Base-by-base conservation (phyloP, 2,329 filamentous ascomycete genomes). In the Calonectria pseudoturangicola region DNA sequence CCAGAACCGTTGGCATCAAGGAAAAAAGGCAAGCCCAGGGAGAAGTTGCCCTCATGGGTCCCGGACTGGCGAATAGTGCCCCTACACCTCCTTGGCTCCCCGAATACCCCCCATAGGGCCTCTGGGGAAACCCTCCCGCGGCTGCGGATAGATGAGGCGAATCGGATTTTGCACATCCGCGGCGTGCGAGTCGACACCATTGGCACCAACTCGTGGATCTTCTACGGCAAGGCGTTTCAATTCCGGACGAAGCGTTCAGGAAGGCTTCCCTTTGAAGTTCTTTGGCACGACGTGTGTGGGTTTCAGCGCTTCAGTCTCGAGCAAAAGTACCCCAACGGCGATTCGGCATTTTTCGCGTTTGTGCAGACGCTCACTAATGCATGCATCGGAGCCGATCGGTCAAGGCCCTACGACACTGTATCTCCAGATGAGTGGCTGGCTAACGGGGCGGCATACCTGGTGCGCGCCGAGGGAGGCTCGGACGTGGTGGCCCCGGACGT, bases 61-160 rank as follows among this genome's bases (percentile, higher is more conserved):
- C 84, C 84, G 1, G 84, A 85, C 76, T 85, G 83, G 84, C 79
- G 82, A 2, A 68, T 80, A 8, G 67, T 79, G 8, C 82, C 82
- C 15, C 66, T 82, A 1, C 83, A 84, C 47, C 76, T 84, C 10
- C 75, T 84, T 16, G 81, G 79, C 2, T 78, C 81, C 0, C 83
- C 83, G 0, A 76, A 73, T 13, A 81, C 80, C 15, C 82, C 80
- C 2, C 83, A 84, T 36, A 72, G 77, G 15, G 83, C 83, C 10
- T 76, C 79, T 0, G 79, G 81, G 9, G 68, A 75, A 8, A 79
- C 79, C 1, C 72, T 48, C 13, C 82, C 83, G 3, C 70, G 73
- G 33, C 73, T 84, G 10, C 70, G 62, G 0, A 79, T 84, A 60
- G 79, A 84, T 41, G 70, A 78, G 43, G 67, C 60, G 10, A 66